Base-by-base conservation (phyloP, 2,329 filamentous ascomycete genomes). In the Coleophoma crateriformis region DNA sequence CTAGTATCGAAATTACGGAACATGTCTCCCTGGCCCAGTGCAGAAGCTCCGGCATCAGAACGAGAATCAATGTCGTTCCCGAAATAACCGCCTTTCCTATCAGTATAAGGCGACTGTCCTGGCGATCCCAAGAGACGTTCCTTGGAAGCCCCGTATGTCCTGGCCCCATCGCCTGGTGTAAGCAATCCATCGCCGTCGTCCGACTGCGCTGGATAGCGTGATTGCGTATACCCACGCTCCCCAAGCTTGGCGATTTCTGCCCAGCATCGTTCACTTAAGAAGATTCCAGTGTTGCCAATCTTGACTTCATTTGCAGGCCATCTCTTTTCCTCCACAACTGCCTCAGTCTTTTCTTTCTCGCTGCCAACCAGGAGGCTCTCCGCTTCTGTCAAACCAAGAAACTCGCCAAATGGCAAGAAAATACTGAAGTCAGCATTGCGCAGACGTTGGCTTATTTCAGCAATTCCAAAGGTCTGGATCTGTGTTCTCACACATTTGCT, bases 401-500 rank as follows among this genome's bases (percentile, higher is more conserved):
- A 97, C 68, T 99, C 94, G 45, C 87, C 89, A 63, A 97, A 99
- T 0, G 94, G 94, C 57, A 99, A 72, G 73, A 99, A 99, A 34
- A 97, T 73, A 64, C 88, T 96, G 72, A 96, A 97, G 67, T 99
- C 94, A 0, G 92, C 92, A 49, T 92, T 92, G 45, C 91, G 83
- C 37, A 99, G 77, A 17, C 94, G 81, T 64, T 96, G 91, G 64
- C 91, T 96, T 67, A 99, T 96, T 65, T 99, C 94, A 1, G 91
- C 91, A 61, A 99, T 95, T 33, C 94, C 94, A 58, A 97, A 89
- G 0, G 90, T 95, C 64, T 97, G 92, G 1, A 99, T 81, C 65
- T 99, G 94, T 11, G 88, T 88, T 4, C 94, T 85, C 19, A 99
- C 94, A 65, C 94, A 99, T 69, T 97, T 97, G 78, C 90, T 96